These are phyloP conservation scores for Xylaria digitata DNA, from an alignment of 2,329 filamentous ascomycete genomes.

Conservation along the genomic window DNA sequence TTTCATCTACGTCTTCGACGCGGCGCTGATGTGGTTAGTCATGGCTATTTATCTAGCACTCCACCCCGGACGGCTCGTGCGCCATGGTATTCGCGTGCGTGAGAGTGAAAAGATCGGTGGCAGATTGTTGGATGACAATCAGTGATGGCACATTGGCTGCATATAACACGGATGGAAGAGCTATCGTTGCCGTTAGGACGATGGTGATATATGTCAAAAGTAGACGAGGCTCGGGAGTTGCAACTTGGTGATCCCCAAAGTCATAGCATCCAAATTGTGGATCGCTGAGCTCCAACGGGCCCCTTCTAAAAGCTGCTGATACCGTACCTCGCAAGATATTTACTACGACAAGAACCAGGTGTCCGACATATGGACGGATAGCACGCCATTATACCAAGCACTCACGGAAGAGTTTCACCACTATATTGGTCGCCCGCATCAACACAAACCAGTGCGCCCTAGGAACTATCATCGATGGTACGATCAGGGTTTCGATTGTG, in stretches of 20 bases:
- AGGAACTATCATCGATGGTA: slow-evolving; percentile 66
- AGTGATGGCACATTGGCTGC: neutral
- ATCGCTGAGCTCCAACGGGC: slow-evolving; percentile 63
- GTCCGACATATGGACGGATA: slow-evolving; percentile 64
- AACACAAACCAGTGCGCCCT: slow-evolving; percentile 72
- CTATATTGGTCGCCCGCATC: slow-evolving; percentile 67
- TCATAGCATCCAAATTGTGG: slow-evolving; percentile 61
- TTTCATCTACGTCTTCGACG: slow-evolving; percentile 59
- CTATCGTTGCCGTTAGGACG: too few relatives aligned
- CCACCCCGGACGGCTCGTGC: slow-evolving; percentile 19
- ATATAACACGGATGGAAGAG: too few relatives aligned
- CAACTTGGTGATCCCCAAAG: neutral
- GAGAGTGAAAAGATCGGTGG: neutral
- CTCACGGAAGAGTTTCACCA: slow-evolving; percentile 47
- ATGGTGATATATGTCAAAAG: too few relatives aligned
- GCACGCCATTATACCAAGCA: slow-evolving; percentile 52
- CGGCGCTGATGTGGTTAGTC: slow-evolving; percentile 55
- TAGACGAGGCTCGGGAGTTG: neutral
- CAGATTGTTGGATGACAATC: neutral
- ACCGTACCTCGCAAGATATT: slow-evolving; percentile 57
- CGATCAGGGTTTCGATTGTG: slow-evolving; percentile 65
- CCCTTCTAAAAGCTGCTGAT: slow-evolving; percentile 55
- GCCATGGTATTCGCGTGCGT: neutral
- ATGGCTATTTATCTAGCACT: slow-evolving; percentile 52
- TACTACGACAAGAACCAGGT: slow-evolving; percentile 68